Percentiles rank a stretch among this genome's conserved stretches.
Evolutionary conservation across 495 filamentous ascomycete species (phyloP).

Genomic region (Podospora australis): DNA sequence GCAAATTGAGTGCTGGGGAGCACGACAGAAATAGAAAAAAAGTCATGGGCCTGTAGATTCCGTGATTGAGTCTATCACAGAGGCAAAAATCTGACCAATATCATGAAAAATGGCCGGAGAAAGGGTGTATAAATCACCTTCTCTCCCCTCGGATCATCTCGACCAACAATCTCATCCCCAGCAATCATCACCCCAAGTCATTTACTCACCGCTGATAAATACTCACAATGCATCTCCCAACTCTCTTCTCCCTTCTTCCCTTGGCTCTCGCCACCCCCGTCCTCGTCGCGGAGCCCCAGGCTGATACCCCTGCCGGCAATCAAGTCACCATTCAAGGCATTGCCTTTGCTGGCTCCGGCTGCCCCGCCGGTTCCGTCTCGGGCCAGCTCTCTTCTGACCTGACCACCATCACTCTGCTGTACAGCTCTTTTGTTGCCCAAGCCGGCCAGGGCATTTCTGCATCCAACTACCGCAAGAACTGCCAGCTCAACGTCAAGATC

Average conservation of each 20-base stretch:
- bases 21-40: constrained; percentile 2
- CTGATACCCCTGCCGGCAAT: constrained; percentile 18
- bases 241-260: constrained; percentile 12
- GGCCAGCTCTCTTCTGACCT: constrained; percentile 37
- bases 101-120: neutral
- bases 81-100: neutral
- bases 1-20: no score
- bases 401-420: constrained; percentile 42
- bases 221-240: constrained; percentile 12
- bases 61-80: neutral
- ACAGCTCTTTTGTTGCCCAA: constrained; percentile 40
- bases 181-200: neutral
- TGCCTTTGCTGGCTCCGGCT: constrained; percentile 46
- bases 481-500: constrained; percentile 46
- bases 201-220: neutral
- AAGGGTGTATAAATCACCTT: neutral
- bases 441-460: constrained; percentile 34
- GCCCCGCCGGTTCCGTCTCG: constrained; percentile 38
- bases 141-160: neutral
- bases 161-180: neutral
- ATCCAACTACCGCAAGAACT: constrained; percentile 42
- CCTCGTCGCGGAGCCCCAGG: neutral
- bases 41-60: neutral
- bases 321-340: constrained; percentile 33
- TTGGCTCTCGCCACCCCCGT: constrained; percentile 6